Conservation (phyloP, 306 rosid genomes). For the Calophaca sinica region DNA sequence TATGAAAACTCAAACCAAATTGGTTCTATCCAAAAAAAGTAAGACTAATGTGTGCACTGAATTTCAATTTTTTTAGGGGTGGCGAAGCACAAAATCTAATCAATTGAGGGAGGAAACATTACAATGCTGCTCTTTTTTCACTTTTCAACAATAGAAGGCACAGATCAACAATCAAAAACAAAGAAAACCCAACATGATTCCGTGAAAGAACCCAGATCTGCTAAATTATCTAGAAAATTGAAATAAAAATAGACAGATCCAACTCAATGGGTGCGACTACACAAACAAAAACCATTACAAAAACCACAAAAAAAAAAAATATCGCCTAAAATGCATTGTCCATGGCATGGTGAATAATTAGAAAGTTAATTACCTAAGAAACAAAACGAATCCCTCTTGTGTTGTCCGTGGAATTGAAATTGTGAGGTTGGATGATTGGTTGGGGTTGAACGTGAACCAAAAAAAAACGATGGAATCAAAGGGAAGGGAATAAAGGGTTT, state of each 20-base stretch:
- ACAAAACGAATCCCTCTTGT: slow-evolving; percentile 23
- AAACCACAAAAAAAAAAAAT: background rate
- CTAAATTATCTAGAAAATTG: slow-evolving; percentile 7
- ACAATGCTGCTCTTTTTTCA: background rate
- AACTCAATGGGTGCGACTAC: too few relatives aligned
- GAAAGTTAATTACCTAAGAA: slow-evolving; percentile 41
- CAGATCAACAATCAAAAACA: background rate
- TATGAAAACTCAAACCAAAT: background rate
- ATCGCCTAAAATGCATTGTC: background rate
- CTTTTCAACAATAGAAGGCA: background rate
- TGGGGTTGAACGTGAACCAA: slow-evolving; percentile 35
- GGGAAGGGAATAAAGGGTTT: slow-evolving; percentile 31
- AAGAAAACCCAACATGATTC: slow-evolving; percentile 12
- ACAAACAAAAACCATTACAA: slow-evolving; percentile 7
- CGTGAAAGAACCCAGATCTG: slow-evolving; percentile 51
- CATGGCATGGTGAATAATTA: background rate
- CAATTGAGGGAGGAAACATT: slow-evolving; percentile 10
- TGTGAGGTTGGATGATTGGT: slow-evolving; percentile 10
- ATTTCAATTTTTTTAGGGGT: too few relatives aligned
- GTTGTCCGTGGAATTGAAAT: slow-evolving; percentile 15
- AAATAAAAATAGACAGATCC: slow-evolving; percentile 16
- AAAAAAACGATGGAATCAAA: slow-evolving; percentile 25
- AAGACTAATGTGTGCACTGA: slow-evolving; percentile 17
- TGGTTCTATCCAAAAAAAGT: slow-evolving; percentile 10
- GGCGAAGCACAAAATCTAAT: background rate